These are phyloP conservation scores for Coemansia sp. DNA, from an alignment of 192 early-diverging fungal genomes.

Conservation along the genomic window DNA sequence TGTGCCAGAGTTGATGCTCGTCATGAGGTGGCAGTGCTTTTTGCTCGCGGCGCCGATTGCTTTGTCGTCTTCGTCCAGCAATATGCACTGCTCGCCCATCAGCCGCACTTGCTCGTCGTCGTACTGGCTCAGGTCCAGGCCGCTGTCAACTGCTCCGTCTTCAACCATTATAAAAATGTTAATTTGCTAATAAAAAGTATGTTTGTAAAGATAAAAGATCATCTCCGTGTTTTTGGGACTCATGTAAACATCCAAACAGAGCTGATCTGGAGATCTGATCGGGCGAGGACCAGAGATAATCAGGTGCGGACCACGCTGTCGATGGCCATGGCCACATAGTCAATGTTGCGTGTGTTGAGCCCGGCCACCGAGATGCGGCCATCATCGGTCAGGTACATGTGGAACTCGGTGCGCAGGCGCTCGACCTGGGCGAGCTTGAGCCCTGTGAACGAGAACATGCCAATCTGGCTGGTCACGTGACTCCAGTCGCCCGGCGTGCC, in stretches of 20 bases:
- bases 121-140: conserved; percentile 60
- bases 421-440: conserved; percentile 73
- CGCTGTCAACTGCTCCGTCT: conserved; percentile 5
- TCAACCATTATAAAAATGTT: conserved; percentile 5
- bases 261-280: background rate
- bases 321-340: conserved; percentile 85
- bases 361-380: conserved; percentile 97
- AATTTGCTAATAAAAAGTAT: background rate
- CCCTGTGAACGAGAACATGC: conserved; percentile 98
- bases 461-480: conserved; percentile 94
- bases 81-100: conserved; percentile 98
- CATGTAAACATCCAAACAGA: too few species aligned
- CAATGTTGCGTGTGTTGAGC: conserved; percentile 81
- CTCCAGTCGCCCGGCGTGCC: conserved; percentile 93
- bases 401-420: conserved; percentile 79
- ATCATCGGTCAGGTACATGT: conserved; percentile 92
- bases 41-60: conserved; percentile 84
- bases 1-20: conserved; percentile 83
- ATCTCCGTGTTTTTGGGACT: too few species aligned
- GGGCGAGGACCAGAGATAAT: background rate
- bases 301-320: conserved; percentile 87
- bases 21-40: conserved; percentile 96
- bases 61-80: conserved; percentile 84
- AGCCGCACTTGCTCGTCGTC: conserved; percentile 86
- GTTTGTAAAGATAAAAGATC: conserved; percentile 1